Conservation (phyloP, 192 early-diverging fungal species). For the Linnemannia schmuckeri region DNA sequence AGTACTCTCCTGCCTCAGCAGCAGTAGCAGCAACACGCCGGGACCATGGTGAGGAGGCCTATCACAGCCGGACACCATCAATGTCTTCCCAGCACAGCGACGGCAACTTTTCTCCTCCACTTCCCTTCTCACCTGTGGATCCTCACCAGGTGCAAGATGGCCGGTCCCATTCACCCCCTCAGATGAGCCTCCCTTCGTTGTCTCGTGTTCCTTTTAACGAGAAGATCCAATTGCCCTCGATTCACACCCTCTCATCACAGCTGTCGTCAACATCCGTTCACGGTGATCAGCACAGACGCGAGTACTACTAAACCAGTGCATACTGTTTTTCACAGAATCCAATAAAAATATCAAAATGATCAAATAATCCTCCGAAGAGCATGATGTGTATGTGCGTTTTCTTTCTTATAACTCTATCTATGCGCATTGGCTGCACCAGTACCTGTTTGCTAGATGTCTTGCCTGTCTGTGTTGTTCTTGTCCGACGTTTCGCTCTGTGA, state of each 20-base stretch:
- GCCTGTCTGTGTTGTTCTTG: background rate
- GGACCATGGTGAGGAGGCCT: background rate
- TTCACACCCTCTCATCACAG: slow-evolving; percentile 31
- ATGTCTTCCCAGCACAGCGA: slow-evolving; percentile 45
- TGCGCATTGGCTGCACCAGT: too few species aligned
- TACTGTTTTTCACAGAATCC: background rate
- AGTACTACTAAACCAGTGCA: background rate
- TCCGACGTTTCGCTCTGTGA: background rate
- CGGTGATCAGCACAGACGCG: background rate
- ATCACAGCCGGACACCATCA: slow-evolving; percentile 45
- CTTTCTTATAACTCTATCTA: too few species aligned
- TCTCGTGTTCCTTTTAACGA: slow-evolving; percentile 7
- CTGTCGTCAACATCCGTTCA: background rate
- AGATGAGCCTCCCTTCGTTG: slow-evolving; percentile 17
- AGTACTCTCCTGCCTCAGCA: slow-evolving; percentile 1
- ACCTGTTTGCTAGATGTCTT: too few species aligned
- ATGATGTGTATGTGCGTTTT: too few species aligned
- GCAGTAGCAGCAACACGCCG: background rate
- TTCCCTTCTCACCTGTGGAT: slow-evolving; percentile 35
- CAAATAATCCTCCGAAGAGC: background rate
- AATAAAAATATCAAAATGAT: background rate
- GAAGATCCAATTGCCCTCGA: slow-evolving; percentile 44
- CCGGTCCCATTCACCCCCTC: background rate
- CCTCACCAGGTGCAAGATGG: slow-evolving; percentile 16
- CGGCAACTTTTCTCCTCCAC: slow-evolving; percentile 42